Conservation (phyloP, 2,329 filamentous ascomycete species). For the Pseudopithomyces maydicus region DNA sequence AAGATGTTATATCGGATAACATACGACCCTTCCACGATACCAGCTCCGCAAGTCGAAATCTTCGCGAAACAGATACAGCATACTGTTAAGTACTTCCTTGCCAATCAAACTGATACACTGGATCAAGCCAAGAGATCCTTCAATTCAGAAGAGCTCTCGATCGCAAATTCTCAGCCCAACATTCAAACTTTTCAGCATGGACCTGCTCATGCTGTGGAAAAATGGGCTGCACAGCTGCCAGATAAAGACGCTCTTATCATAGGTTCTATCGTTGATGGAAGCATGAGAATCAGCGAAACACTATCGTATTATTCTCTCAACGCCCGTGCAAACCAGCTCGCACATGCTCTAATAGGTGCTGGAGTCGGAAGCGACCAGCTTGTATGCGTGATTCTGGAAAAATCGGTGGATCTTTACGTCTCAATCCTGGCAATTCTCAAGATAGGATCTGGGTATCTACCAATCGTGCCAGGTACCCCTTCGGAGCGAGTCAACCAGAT, state of each 20-base stretch:
- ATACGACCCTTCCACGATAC: conserved; percentile 60
- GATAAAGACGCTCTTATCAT: conserved; percentile 69
- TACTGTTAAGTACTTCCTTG: conserved; percentile 53
- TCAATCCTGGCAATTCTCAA: conserved; percentile 77
- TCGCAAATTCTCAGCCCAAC: conserved; percentile 47
- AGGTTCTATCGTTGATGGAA: conserved; percentile 51
- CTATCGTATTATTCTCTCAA: conserved; percentile 72
- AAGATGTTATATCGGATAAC: conserved; percentile 59
- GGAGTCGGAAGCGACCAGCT: conserved; percentile 60
- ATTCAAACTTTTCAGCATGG: conserved; percentile 25
- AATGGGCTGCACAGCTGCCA: conserved; percentile 55
- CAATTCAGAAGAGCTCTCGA: conserved; percentile 38
- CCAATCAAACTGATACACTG: conserved; percentile 41
- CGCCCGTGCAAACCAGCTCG: conserved; percentile 66
- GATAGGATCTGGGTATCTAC: conserved; percentile 78
- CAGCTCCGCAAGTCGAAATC: conserved; percentile 58
- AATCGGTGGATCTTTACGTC: conserved; percentile 73
- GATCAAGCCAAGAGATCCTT: conserved; percentile 30
- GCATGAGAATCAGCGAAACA: conserved; percentile 40
- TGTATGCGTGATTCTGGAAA: conserved; percentile 78
- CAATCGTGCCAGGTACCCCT: conserved; percentile 75
- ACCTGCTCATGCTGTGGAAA: conserved; percentile 58
- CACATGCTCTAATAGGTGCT: conserved; percentile 57
- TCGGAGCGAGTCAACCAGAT: conserved; percentile 64
- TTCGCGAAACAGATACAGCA: conserved; percentile 67